A percentile compares a stretch with the other conserved stretches of the same genome.
Evolutionary conservation across 163 green algal genomes (phyloP).

Genomic region (Chloroidium sp.): DNA sequence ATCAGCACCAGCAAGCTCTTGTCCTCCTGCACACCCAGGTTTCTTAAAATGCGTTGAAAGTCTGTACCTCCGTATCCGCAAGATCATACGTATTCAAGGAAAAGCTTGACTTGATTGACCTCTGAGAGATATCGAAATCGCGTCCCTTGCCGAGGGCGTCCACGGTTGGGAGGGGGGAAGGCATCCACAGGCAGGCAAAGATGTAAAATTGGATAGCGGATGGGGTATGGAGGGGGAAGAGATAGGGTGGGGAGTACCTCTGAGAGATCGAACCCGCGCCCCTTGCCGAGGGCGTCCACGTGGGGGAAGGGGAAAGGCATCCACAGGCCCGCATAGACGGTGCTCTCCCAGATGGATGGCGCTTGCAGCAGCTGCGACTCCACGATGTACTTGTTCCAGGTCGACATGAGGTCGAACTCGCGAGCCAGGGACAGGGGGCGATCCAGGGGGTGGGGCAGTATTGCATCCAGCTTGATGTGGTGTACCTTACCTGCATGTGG

Average conservation of each 20-base stretch:
- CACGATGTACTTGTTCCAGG: constrained; percentile 40
- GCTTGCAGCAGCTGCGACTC: constrained; percentile 29
- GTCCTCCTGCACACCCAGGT: too few relatives aligned
- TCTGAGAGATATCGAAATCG: too few relatives aligned
- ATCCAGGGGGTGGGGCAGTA: constrained; percentile 30
- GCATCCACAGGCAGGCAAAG: too few relatives aligned
- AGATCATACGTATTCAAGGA: too few relatives aligned
- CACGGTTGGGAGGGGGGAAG: too few relatives aligned
- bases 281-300: constrained; percentile 26
- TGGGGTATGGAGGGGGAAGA: too few relatives aligned
- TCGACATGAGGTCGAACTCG: constrained; percentile 56
- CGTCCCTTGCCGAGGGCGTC: too few relatives aligned
- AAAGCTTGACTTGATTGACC: too few relatives aligned
- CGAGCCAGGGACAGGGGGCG: constrained; percentile 44
- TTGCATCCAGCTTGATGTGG: constrained; percentile 37
- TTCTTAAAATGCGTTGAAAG: too few relatives aligned
- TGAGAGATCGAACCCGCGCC: constrained; percentile 30
- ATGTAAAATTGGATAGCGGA: too few relatives aligned
- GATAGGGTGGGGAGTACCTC: constrained; percentile 6
- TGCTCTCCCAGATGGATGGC: constrained; percentile 24
- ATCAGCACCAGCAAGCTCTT: too few relatives aligned
- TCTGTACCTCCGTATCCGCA: too few relatives aligned
- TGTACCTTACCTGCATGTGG: constrained; percentile 21
- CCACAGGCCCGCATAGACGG: constrained; percentile 35
- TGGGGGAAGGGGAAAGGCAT: constrained; percentile 43